Conservation (phyloP, 1,284 basidiomycete species). For the Veloporphyrellus conicus region DNA sequence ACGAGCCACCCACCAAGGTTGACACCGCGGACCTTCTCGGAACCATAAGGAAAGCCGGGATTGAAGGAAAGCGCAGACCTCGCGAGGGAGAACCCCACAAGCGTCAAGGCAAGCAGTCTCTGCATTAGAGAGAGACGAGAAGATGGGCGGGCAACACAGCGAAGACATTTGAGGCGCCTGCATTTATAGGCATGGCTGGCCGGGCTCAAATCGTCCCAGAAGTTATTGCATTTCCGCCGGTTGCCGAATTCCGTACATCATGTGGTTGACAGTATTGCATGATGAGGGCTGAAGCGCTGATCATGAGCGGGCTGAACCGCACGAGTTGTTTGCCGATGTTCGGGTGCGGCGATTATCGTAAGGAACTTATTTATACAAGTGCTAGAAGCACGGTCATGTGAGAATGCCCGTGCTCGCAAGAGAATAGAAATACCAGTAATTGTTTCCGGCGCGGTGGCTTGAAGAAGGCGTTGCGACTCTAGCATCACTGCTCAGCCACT, state of each 20-base stretch:
- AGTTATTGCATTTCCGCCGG: conserved; percentile 11
- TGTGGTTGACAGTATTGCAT: conserved; percentile 1
- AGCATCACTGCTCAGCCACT: not conserved
- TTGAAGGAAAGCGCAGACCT: conserved; percentile 27
- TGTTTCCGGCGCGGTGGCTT: not conserved
- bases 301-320: conserved; percentile 1
- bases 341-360: not conserved
- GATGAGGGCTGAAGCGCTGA: not conserved
- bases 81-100: conserved; percentile 17
- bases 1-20: conserved; percentile 74
- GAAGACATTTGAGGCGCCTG: not conserved
- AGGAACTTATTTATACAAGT: conserved; percentile 2
- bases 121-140: conserved; percentile 7
- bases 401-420: not conserved
- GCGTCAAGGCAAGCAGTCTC: conserved; percentile 11
- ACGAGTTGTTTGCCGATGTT: not conserved
- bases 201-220: not conserved
- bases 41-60: conserved; percentile 47
- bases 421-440: not conserved
- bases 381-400: not conserved
- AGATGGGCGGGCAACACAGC: not conserved
- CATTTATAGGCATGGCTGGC: conserved; percentile 20
- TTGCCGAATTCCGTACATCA: conserved; percentile 1
- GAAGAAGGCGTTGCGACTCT: conserved; percentile 1
- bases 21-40: conserved; percentile 50